Evolutionary conservation across 495 filamentous ascomycete genomes (phyloP), one percentile per base, ranked within the genome.

Genomic region (Diplogelasinospora grovesii): DNA sequence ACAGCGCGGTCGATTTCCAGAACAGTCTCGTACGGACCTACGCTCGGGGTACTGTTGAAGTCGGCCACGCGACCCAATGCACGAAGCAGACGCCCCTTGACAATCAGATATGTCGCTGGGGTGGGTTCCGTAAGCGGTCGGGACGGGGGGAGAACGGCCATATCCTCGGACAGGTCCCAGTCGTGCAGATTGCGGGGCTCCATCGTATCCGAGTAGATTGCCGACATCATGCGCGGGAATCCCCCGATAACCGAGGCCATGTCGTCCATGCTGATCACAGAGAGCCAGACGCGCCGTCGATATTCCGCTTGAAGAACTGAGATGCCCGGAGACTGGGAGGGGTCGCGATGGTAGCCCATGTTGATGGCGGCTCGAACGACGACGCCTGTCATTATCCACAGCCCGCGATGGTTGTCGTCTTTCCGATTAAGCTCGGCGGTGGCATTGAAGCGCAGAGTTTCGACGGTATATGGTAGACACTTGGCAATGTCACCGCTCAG

Each of bases 401-500:
- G 34, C 8, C 56, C 51, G 2, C 35, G 43, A 8, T 45, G 51
- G 8, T 44, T 39, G 25, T 57, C 54, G 19, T 37, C 43, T 11
- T 52, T 59, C 0, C 33, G 21, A 21, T 49, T 35, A 28, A 48
- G 53, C 32, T 57, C 54, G 22, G 48, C 53, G 19, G 52, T 36
- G 8, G 53, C 30, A 28, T 65, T 59, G 14, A 62, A 48, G 3
- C 65, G 36, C 8, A 71, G 20, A 0, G 62, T 53, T 33, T 71
- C 66, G 1, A 70, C 26, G 3, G 52, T 51, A 48, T 65, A 56
- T n/a, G 53, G 54, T 18, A 39, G 43, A n/a, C 56, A 53, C 21
- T 54, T 61, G 8, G 53, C 43, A 13, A 83, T 82, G 53, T 87
- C 82, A 3, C 77, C 61, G 53, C 39, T 43, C 18, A 55, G 49